Base-by-base conservation (phyloP, 345 rosid genomes). In the Noccaea bulbosa region DNA sequence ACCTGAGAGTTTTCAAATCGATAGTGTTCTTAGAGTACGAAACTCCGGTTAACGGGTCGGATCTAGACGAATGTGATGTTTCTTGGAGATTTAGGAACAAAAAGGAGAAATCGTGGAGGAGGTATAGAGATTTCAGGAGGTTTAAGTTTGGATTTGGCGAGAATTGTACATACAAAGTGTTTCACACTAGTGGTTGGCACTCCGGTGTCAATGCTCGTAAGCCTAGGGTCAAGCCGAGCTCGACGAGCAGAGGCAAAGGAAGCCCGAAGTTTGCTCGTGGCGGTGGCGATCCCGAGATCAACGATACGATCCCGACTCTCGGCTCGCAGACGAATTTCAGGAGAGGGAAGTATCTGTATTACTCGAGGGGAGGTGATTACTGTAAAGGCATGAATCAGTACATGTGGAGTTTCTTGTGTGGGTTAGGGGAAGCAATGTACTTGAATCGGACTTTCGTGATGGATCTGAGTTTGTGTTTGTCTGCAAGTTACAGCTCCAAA, bases 311-410 rank as follows among this genome's bases (percentile, higher is more conserved):
- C 54, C 88, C 91, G 0, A 79, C 75, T 11, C 76, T 86, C 74
- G 93, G 88, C 11, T 83, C 89, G 0, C 86, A 80, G 65, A 65
- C 59, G 3, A 79, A 82, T 63, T 84, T 91, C 49, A 82, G 96
- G 81, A 86, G 82, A 59, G 95, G 99, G 43, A 89, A 49, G 80
- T 91, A 88, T 81, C 62, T 88, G 83, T 94, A 89, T 81, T 94
- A 94, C 72, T 88, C 96, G 0, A 78, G 95, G 2, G 99, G 95
- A 45, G 95, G 95, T 1, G 97, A 94, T 79, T 88, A 91, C 63
- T 94, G 99, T 57, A 89, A 89, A 66, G 97, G 96, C 20, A 94
- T 94, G 99, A 94, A 94, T 80, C 99, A 89, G 38, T 86, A 86
- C 69, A 49, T 84, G 80, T 91, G 99, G 99, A 91, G 97, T 78